Evolutionary conservation across 148 eudicot genomes (phyloP).

Genomic region (Bassia scoparia): DNA sequence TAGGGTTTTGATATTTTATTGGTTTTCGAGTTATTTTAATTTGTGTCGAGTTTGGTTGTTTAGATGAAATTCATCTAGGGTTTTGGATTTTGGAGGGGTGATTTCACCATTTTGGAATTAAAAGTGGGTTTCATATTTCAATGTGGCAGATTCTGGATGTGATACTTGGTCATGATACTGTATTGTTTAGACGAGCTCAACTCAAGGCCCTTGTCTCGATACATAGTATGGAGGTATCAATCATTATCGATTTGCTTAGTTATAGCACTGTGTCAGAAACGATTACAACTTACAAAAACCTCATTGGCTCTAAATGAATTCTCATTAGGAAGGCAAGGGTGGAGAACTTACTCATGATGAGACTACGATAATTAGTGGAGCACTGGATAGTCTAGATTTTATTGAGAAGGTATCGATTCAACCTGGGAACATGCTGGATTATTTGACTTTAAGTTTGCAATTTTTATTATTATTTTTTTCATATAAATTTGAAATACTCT

Average conservation of each 20-base stretch:
- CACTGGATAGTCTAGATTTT: conserved; percentile 43
- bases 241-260: neutral
- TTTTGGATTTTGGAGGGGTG: too few relatives aligned
- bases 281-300: too few relatives aligned
- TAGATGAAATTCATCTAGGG: too few relatives aligned
- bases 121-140: too few relatives aligned
- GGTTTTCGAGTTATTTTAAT: too few relatives aligned
- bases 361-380: conserved; percentile 49
- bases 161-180: conserved; percentile 70
- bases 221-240: conserved; percentile 84
- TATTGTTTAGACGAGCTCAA: conserved; percentile 83
- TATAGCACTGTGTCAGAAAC: neutral
- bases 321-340: conserved; percentile 44
- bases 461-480: too few relatives aligned
- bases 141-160: conserved; percentile 64
- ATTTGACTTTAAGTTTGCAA: neutral
- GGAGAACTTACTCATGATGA: conserved; percentile 50
- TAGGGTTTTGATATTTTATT: too few relatives aligned
- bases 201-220: conserved; percentile 91
- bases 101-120: too few relatives aligned
- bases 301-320: too few relatives aligned
- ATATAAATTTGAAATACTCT: neutral
- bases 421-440: conserved; percentile 4
- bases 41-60: too few relatives aligned
- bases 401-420: conserved; percentile 39